These are phyloP conservation scores for Dictyostelium intermedium DNA, from an alignment of 78 protist genomes.

Conservation along the genomic window DNA sequence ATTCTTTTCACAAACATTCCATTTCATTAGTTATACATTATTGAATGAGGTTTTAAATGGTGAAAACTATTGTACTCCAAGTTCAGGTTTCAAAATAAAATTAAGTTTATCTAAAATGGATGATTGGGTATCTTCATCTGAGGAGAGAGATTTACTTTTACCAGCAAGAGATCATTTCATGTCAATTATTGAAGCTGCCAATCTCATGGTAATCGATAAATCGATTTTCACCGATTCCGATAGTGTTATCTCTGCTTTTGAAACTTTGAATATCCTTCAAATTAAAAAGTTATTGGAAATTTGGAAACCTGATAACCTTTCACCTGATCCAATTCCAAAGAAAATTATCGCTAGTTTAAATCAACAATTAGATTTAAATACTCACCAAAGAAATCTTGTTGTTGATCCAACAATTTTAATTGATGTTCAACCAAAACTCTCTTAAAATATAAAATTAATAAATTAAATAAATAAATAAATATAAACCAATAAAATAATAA, in stretches of 20 bases:
- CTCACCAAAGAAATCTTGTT: slow-evolving; percentile 5
- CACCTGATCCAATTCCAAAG: slow-evolving; percentile 72
- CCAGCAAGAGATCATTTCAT: neutral
- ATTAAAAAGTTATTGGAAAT: slow-evolving; percentile 45
- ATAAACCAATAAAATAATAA: too few species aligned
- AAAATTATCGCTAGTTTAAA: neutral
- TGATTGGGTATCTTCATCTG: slow-evolving; percentile 52
- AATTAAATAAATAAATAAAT: too few species aligned
- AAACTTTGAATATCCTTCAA: slow-evolving; percentile 47
- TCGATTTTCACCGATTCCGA: slow-evolving; percentile 66
- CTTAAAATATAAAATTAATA: neutral
- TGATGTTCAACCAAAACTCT: slow-evolving; percentile 10
- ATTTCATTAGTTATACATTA: slow-evolving; percentile 32
- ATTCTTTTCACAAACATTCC: slow-evolving; percentile 63
- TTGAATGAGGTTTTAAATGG: slow-evolving; percentile 16
- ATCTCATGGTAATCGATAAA: slow-evolving; percentile 71
- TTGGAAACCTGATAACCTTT: slow-evolving; percentile 74
- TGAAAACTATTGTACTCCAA: slow-evolving; percentile 23
- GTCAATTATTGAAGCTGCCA: slow-evolving; percentile 53
- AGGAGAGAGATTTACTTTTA: slow-evolving; percentile 35
- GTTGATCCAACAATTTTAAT: slow-evolving; percentile 55
- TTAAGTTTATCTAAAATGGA: slow-evolving; percentile 41
- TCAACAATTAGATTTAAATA: neutral
- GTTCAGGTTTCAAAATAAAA: slow-evolving; percentile 57
- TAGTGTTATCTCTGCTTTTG: slow-evolving; percentile 38